A percentile compares a stretch with the other conserved stretches of the same genome.
These are phyloP conservation scores for Exsudoporus floridanus DNA, from an alignment of 1,284 basidiomycete species.

Conservation along the genomic window DNA sequence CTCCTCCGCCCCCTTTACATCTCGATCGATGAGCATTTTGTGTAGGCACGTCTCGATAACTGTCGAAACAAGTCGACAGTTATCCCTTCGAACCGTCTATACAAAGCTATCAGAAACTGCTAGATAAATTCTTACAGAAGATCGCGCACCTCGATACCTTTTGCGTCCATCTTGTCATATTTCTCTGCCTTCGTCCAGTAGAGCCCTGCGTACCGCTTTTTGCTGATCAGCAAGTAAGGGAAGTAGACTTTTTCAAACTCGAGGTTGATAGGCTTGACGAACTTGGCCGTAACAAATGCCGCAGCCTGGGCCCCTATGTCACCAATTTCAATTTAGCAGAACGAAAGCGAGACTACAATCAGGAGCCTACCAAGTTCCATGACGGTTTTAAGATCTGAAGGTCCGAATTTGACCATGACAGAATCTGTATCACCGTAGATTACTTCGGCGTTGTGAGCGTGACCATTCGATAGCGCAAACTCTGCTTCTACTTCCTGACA, in stretches of 20 bases:
- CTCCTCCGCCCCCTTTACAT: constrained; percentile 91
- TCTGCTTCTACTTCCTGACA: constrained; percentile 82
- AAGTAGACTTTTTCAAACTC: constrained; percentile 99
- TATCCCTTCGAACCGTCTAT: constrained; percentile 93
- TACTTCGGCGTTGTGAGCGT: constrained; percentile 83
- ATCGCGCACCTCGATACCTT: constrained; percentile 86
- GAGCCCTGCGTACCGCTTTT: constrained; percentile 94
- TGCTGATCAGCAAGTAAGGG: constrained; percentile 94
- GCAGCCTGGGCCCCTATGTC: constrained; percentile 87
- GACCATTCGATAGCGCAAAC: constrained; percentile 84
- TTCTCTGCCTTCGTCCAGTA: constrained; percentile 95
- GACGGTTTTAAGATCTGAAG: constrained; percentile 77
- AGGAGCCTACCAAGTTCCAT: constrained; percentile 77
- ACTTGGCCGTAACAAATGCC: constrained; percentile 87
- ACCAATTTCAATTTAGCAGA: not conserved
- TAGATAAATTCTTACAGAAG: not conserved
- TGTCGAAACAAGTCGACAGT: constrained; percentile 92
- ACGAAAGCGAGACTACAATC: not conserved
- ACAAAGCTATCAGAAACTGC: not conserved
- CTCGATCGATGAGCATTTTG: constrained; percentile 93
- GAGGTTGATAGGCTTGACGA: constrained; percentile 92
- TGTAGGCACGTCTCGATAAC: constrained; percentile 96
- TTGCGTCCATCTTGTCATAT: constrained; percentile 98
- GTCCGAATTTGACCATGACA: constrained; percentile 95
- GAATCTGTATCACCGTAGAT: constrained; percentile 98